These are phyloP conservation scores for Taphrina wiesneri DNA, from an alignment of 1,139 yeast species.

Conservation along the genomic window DNA sequence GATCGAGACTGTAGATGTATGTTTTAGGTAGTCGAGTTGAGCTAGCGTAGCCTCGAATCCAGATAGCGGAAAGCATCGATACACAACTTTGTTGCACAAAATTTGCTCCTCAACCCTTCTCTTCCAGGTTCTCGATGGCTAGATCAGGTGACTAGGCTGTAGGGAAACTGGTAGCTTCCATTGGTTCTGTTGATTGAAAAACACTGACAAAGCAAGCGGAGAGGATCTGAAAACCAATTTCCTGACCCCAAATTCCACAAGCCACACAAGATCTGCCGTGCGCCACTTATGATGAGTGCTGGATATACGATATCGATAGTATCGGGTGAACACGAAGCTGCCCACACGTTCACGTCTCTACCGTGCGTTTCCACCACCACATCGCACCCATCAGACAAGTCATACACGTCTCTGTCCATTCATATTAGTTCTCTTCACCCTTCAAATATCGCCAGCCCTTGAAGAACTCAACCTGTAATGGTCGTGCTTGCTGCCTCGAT, in stretches of 20 bases:
- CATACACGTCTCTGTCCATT: not conserved
- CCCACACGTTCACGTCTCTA: not conserved
- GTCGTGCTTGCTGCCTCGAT: slow-evolving; percentile 91
- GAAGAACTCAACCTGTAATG: slow-evolving; percentile 42
- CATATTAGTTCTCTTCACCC: not conserved
- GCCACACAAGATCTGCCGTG: slow-evolving; percentile 2
- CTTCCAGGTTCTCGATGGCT: no score
- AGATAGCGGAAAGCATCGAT: not conserved
- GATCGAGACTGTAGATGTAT: slow-evolving; percentile 19
- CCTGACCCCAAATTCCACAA: not conserved
- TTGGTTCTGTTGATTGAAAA: no score
- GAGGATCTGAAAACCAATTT: not conserved
- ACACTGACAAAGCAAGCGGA: slow-evolving; percentile 1
- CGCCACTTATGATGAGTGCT: not conserved
- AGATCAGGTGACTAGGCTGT: no score
- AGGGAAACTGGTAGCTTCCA: no score
- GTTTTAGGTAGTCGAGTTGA: slow-evolving; percentile 16
- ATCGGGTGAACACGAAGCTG: not conserved
- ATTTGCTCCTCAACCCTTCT: no score
- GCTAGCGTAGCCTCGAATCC: slow-evolving; percentile 4
- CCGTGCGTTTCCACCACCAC: not conserved
- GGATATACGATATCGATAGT: not conserved
- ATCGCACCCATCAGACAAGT: not conserved
- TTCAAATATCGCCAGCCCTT: not conserved
- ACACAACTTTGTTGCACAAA: no score